Evolutionary conservation across 2,329 filamentous ascomycete genomes (phyloP), one percentile per base, ranked within the genome.

Genomic region (Epichloe sylvatica): DNA sequence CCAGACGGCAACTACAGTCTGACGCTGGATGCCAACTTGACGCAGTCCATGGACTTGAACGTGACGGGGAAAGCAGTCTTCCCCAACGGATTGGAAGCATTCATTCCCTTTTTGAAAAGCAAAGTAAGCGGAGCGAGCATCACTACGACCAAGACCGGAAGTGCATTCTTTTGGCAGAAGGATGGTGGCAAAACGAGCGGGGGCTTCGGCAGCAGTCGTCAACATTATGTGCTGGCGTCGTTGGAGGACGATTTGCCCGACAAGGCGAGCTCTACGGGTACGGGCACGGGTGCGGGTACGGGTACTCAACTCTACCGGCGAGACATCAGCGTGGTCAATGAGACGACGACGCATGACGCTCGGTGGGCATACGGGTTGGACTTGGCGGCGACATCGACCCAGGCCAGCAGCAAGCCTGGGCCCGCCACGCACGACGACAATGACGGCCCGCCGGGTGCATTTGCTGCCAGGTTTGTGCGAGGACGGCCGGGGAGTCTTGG

Each of bases 51-150:
- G 39, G 50, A 62, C 5, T 52, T 70, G 34, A 60, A 64, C 17
- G 59, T 71, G 1, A 50, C 55, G 1, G 73, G 73, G 9, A 55
- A 59, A 5, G 57, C 66, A 5, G 67, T 72, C 6, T 73, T 84
- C 46, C 76, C 81, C 0, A 78, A 73, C 0, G 79, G 78, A 2
- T 64, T 83, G 3, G 77, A 83, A 54, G 75, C 73, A 0, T 82
- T 83, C 54, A 56, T 50, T 15, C 37, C 64, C 23, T 51, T 62
- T 4, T 4, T 66, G 49, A 39, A 59, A 46, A 30, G 53, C 23
- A 30, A 35, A 38, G 21, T 61, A 53, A 48, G 44, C 43, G 47
- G 64, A 55, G 34, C 61, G 8, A 54, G 53, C 3, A 58, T 79
- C 9, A 60, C 58, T 2, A 84, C 80, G 0, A 70, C 60, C 39